Conservation (phyloP, 768 basidiomycete genomes). For the Pleurotus sapidus region DNA sequence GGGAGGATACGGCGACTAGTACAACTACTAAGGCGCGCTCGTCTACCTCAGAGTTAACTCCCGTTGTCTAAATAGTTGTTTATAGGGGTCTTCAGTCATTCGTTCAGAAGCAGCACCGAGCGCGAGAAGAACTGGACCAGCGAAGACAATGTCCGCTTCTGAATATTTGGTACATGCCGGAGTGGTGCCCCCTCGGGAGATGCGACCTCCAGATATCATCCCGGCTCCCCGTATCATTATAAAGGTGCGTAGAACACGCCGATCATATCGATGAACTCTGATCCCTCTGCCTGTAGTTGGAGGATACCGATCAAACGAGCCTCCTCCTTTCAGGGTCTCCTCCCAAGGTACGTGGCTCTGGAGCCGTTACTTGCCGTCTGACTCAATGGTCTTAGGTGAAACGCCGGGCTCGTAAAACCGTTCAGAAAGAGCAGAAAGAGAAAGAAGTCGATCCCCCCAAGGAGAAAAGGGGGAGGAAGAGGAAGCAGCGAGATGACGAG, state of each 20-base stretch:
- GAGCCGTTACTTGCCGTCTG: not conserved
- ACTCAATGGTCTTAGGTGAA: not conserved
- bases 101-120: not conserved
- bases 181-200: conserved; percentile 2
- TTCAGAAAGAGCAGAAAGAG: conserved; percentile 11
- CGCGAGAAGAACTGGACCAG: not conserved
- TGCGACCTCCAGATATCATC: conserved; percentile 1
- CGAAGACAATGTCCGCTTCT: not conserved
- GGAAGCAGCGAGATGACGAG: conserved; percentile 4
- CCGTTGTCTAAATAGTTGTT: not conserved
- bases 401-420: conserved; percentile 11
- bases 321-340: not conserved
- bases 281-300: conserved; percentile 21
- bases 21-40: conserved; percentile 35
- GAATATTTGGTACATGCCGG: not conserved
- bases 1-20: conserved; percentile 34
- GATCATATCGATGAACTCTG: not conserved
- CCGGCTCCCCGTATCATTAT: conserved; percentile 24
- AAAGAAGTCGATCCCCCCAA: not conserved
- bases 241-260: conserved; percentile 23
- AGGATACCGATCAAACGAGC: conserved; percentile 29
- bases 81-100: conserved; percentile 1
- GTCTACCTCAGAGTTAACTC: not conserved
- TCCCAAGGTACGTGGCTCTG: not conserved
- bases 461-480: conserved; percentile 18